Base-by-base conservation (phyloP, 2,329 filamentous ascomycete genomes). In the Stemphylium lycopersici region DNA sequence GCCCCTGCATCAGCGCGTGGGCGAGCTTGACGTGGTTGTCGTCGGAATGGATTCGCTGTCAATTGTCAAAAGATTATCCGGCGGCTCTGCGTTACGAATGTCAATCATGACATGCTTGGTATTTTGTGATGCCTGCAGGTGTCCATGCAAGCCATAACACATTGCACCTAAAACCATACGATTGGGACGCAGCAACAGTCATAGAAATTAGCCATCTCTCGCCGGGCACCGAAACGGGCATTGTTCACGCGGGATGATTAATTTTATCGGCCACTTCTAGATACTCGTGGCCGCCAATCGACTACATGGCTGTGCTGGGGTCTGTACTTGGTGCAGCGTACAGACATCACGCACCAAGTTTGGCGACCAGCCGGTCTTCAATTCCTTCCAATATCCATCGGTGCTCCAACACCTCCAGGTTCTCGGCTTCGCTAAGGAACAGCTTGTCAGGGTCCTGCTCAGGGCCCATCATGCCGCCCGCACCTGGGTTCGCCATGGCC, bases 361-460 rank as follows among this genome's bases (percentile, higher is more conserved):
- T 77, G 39, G 75, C 82, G 68, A 98, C 79, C 55, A 99, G 79
- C 71, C 95, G 86, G 70, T 92, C 85, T 79, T 97, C 93, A 53
- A 97, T 88, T 15, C 89, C 89, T 67, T 96, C 90, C 55, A 98
- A 79, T 59, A 97, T 91, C 68, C 90, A 97, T 73, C 91, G 90
- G 76, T 98, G 93, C 74, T 96, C 93, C 69, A 96, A 84, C 20
- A 99, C 95, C 66, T 96, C 93, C 59, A 99, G 77, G 76, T 99
- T 99, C 82, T 99, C 95, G 2, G 90, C 90, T 79, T 99, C 95
- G 41, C 83, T 90, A 74, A 89, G 82, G 78, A 97, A 99, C 74
- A 96, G 85, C 82, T 99, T 99, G 78, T 98, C 90, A 0, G 93
- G 91, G 72, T 99, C 96, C 69, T 95, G 89, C 20, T 93, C 93